Conservation (phyloP, 129 eudicot species). For the Mikania micrantha region DNA sequence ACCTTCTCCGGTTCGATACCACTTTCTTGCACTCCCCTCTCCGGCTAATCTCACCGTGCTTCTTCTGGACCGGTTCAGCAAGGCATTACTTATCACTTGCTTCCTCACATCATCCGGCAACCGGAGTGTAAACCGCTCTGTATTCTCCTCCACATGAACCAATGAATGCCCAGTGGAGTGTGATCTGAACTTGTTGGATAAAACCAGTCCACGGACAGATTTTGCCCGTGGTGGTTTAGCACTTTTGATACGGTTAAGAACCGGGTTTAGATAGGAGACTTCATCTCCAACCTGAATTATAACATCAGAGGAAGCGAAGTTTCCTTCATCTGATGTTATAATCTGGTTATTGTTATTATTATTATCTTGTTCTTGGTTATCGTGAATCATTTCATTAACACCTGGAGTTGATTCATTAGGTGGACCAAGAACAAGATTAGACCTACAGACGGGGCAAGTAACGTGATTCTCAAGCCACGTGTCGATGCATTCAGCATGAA, state of each 20-base stretch:
- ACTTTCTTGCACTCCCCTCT: conserved; percentile 14
- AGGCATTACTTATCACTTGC: conserved; percentile 48
- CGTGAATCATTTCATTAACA: no score
- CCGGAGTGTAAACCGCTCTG: conserved; percentile 65
- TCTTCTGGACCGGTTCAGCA: conserved; percentile 55
- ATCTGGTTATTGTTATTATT: background rate
- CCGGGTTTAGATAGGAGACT: background rate
- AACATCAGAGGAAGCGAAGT: no score
- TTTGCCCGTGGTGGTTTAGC: conserved; percentile 31
- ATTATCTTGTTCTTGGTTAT: no score
- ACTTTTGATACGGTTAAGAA: conserved; percentile 27
- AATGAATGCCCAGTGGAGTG: conserved; percentile 81
- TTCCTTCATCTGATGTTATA: background rate
- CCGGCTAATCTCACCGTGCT: conserved; percentile 40
- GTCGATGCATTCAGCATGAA: background rate
- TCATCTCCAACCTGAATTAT: conserved; percentile 27
- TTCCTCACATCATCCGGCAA: conserved; percentile 64
- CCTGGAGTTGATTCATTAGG: no score
- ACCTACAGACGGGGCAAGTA: conserved; percentile 75
- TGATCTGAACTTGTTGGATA: conserved; percentile 52
- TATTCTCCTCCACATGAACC: conserved; percentile 56
- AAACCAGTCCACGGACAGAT: conserved; percentile 30
- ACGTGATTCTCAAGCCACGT: background rate
- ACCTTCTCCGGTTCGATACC: conserved; percentile 24
- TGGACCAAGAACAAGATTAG: conserved; percentile 43